Base-by-base conservation (phyloP, 257 asterid species). In the Henckelia pumila region DNA sequence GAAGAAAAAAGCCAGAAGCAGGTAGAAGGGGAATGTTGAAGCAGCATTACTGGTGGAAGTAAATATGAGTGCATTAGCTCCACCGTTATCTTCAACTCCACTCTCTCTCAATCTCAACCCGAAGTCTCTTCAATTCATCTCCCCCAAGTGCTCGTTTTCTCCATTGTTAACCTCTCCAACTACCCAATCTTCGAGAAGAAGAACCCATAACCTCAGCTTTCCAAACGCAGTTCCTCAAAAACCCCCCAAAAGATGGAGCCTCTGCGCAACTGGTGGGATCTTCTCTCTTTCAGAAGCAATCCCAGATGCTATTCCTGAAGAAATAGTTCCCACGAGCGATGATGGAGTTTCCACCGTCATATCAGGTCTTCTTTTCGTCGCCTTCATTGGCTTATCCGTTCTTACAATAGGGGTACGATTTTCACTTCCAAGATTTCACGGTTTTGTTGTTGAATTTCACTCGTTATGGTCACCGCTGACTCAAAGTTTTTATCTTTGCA, bases 311-410 rank as follows among this genome's bases (percentile, higher is more conserved):
- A 77, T 10, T 66, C 56, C 95, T 7, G 79, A 77, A 62, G 86
- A 84, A 56, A 44, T 86, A 9, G 88, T 83, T 13, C 5, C 92
- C 19, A 20, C 84, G 11, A 60, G 71, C 40, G 78, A 70, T 1
- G 81, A 73, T 56, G 95, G 87, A 17, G 85, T 57, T 26, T 67
- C 80, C 35, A 74, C 69, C 5, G 62, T 88, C 71, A 72, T 90
- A 50, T 76, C 85, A 2, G 60, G 73, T 17, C 95, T 93, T 21
- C 79, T 93, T 7, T 59, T 88, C 59, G 8, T 73, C 40, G 99
- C 99, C 56, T 93, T 93, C 68, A 0, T 80, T 44, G 91, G 88
- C 32, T 80, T 93, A 75, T 80, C 97, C 76, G 63, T 93, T 80
- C 90, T 93, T 56, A 90, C 95, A 13, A 24, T 80, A 0, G 99